Base-by-base conservation (phyloP, 192 early-diverging fungal species). In the Coemansia sp. region DNA sequence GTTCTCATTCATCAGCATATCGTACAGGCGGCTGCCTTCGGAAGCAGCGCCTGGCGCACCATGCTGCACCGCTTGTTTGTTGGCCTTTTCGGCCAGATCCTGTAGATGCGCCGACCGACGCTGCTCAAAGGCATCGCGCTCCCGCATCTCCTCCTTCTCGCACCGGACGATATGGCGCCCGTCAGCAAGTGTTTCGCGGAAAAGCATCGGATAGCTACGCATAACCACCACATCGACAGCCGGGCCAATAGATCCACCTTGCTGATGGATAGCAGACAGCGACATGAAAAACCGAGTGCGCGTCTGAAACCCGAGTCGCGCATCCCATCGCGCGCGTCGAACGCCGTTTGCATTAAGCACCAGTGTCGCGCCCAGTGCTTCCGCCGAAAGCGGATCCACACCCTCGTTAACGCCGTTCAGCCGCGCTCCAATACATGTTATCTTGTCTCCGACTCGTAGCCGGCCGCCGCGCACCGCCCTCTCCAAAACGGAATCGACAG, bases 161-260 rank as follows among this genome's bases (percentile, higher is more conserved):
- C 69, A 64, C 2, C 73, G 72, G 17, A 75, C 49, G 5, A 75
- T 45, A 20, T 60, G 65, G 11, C 36, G 59, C 0, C 73, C 78
- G 51, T 60, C 56, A 12, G 59, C 25, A 36, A 61, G 20, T 11
- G 56, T 66, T 70, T 80, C 78, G 66, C 71, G 68, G 33, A 56
- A 80, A 20, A 68, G 42, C 60, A 63, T 54, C 45, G 78, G 69
- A 30, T 80, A 80, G 50, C 69, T 60, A 30, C 78, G 72, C 59
- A 75, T 20, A 12, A 80, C 69, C 20, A 75, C 55, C 31, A 80
- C 73, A 17, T 80, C 78, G 28, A 80, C 63, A 7, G 73, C 64
- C n/a, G 69, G 65, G 1, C 73, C 72, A 6, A 80, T 52, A 18
- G 52, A 28, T 7, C 78, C 78, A 38, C 78, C 78, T 28, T 36